Evolutionary conservation across 106 monocot genomes (phyloP).

Genomic region (Dioscorea dumetorum): DNA sequence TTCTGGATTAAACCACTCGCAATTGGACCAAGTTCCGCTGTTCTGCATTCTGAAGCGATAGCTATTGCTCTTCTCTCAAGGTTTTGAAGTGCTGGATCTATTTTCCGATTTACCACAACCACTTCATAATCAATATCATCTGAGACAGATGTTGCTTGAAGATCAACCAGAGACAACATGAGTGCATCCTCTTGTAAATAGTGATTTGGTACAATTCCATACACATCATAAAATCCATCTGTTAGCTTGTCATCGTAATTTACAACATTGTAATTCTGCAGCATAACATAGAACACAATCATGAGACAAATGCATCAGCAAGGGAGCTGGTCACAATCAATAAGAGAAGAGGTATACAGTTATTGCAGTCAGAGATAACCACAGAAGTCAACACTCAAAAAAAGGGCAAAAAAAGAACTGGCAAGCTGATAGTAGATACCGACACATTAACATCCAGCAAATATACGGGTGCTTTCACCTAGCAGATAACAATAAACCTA

Average conservation of each 20-base stretch:
- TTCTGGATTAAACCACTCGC: conserved; percentile 64
- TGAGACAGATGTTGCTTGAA: conserved; percentile 51
- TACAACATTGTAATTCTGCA: conserved; percentile 64
- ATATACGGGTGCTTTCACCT: no score
- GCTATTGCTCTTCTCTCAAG: conserved; percentile 53
- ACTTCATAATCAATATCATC: conserved; percentile 59
- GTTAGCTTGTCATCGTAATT: conserved; percentile 62
- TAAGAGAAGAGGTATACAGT: no score
- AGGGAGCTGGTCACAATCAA: neutral
- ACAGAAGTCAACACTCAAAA: no score
- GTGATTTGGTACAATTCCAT: conserved; percentile 27
- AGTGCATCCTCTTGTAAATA: conserved; percentile 20
- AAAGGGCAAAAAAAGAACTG: no score
- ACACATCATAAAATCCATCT: conserved; percentile 77
- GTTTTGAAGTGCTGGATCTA: conserved; percentile 56
- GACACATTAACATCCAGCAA: no score
- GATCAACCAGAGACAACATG: conserved; percentile 62
- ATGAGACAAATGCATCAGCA: neutral
- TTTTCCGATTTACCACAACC: conserved; percentile 45
- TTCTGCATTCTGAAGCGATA: conserved; percentile 37
- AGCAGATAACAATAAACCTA: no score
- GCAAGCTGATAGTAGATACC: no score
- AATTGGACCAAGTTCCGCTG: conserved; percentile 25
- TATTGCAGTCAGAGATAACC: no score
- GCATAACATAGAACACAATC: conserved; percentile 1